A percentile compares a stretch with the other conserved stretches of the same genome.
phyloP scores from a whole-genome alignment of 179 eudicot genomes.

The Camellia oleifera region DNA sequence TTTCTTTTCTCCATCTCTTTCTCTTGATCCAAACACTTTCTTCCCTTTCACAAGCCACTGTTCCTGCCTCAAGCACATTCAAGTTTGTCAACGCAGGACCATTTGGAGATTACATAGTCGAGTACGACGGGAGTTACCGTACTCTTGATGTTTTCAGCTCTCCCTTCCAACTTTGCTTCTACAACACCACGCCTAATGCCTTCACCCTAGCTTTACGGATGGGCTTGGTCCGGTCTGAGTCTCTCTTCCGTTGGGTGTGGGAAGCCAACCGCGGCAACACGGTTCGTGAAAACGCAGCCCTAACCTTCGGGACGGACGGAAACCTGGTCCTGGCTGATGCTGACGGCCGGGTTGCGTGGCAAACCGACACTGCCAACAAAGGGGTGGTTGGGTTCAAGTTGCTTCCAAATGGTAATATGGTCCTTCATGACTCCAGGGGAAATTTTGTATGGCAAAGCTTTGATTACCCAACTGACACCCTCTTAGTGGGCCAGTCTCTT shows the following conservation, averaged over 20 bases:
- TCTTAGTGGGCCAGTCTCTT: conserved; percentile 52
- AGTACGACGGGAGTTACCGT: conserved; percentile 47
- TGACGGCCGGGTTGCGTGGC: conserved; percentile 29
- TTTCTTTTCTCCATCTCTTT: conserved; percentile 3
- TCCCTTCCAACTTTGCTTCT: conserved; percentile 46
- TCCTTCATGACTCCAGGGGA: conserved; percentile 40
- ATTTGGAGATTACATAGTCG: conserved; percentile 48
- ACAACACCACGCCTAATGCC: conserved; percentile 37
- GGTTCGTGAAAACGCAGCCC: conserved; percentile 16
- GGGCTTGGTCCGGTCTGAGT: conserved; percentile 41
- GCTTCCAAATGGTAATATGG: conserved; percentile 47
- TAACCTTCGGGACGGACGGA: conserved; percentile 14
- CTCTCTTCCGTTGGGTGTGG: conserved; percentile 25
- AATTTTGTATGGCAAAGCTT: conserved; percentile 58
- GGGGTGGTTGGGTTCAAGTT: conserved; percentile 22
- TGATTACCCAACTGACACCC: conserved; percentile 56
- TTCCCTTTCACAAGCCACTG: conserved; percentile 27
- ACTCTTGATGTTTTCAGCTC: conserved; percentile 25
- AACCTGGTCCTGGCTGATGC: conserved; percentile 19
- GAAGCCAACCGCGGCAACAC: conserved; percentile 23
- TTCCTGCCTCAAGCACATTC: conserved; percentile 48
- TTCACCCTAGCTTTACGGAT: conserved; percentile 34
- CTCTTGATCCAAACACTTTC: conserved; percentile 8
- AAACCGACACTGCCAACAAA: conserved; percentile 30
- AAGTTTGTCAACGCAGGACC: conserved; percentile 49